Percentiles rank a stretch among this genome's conserved stretches.
Evolutionary conservation across 2,329 filamentous ascomycete genomes (phyloP).

Genomic region (Torrubiella hemipterigena): DNA sequence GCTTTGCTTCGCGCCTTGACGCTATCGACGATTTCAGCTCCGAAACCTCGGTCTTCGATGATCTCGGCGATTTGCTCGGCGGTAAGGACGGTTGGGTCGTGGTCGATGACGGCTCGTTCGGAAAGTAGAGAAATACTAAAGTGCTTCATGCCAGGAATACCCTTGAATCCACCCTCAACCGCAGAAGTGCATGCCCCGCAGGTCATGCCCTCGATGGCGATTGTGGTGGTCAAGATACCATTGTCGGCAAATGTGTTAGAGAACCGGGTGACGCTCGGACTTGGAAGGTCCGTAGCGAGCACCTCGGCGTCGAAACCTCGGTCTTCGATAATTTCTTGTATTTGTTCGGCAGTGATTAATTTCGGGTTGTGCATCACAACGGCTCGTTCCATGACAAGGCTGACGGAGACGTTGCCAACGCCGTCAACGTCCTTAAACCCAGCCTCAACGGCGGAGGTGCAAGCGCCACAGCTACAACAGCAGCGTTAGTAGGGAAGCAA

Average conservation of each 20-base stretch:
- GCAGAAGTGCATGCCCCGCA: conserved; percentile 83
- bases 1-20: conserved; percentile 28
- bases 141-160: conserved; percentile 57
- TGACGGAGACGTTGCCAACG: conserved; percentile 78
- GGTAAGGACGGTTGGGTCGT: conserved; percentile 49
- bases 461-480: conserved; percentile 72
- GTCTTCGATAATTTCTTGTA: conserved; percentile 82
- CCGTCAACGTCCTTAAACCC: conserved; percentile 77
- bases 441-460: conserved; percentile 87
- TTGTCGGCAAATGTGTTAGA: conserved; percentile 21
- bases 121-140: conserved; percentile 78
- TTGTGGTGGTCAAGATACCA: conserved; percentile 52
- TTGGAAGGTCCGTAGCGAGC: conserved; percentile 67
- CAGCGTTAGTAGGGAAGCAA: conserved; percentile 15
- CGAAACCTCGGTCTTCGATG: conserved; percentile 67
- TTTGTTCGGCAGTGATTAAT: conserved; percentile 58
- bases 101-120: conserved; percentile 75
- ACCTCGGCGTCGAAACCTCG: conserved; percentile 84
- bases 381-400: conserved; percentile 90
- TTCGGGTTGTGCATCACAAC: conserved; percentile 80
- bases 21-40: conserved; percentile 65
- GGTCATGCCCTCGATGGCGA: conserved; percentile 80
- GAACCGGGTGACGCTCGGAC: conserved; percentile 30
- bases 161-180: conserved; percentile 68
- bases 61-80: conserved; percentile 42